Conservation (phyloP, 225 moss, liverwort and hornwort genomes). For the Sphagnum tenellum region DNA sequence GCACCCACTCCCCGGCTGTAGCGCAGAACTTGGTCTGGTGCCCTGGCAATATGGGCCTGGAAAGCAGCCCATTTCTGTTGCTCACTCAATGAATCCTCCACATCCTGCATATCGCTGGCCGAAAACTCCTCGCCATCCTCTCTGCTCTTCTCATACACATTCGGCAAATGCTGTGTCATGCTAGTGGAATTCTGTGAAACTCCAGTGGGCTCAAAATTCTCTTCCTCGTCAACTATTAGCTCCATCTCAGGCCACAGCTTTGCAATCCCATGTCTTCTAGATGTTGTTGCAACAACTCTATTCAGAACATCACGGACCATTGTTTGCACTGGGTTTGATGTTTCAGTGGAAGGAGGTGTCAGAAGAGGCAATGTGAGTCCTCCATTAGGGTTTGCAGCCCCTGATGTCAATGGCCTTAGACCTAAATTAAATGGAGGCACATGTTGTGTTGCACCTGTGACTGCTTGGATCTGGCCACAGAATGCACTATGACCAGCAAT, state of each 20-base stretch:
- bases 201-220: conserved; percentile 13
- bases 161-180: conserved; percentile 36
- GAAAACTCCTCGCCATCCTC: conserved; percentile 46
- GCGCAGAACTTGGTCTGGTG: conserved; percentile 74
- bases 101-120: conserved; percentile 57
- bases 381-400: background rate
- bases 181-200: conserved; percentile 2
- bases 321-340: conserved; percentile 10
- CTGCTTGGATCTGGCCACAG: conserved; percentile 52
- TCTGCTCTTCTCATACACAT: conserved; percentile 65
- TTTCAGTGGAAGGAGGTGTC: too few relatives aligned
- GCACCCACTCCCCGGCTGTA: conserved; percentile 56
- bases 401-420: background rate
- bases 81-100: conserved; percentile 65
- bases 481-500: conserved; percentile 56
- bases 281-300: conserved; percentile 6
- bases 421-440: background rate
- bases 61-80: conserved; percentile 91
- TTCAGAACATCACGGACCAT: conserved; percentile 1
- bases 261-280: conserved; percentile 8
- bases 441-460: background rate
- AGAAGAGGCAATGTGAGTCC: background rate
- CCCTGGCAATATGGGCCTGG: conserved; percentile 58
- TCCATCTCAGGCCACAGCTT: conserved; percentile 87
- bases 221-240: conserved; percentile 40